Evolutionary conservation across 768 basidiomycete species (phyloP), one percentile per base, ranked within the genome.

Genomic region (Phylloporus sp.): DNA sequence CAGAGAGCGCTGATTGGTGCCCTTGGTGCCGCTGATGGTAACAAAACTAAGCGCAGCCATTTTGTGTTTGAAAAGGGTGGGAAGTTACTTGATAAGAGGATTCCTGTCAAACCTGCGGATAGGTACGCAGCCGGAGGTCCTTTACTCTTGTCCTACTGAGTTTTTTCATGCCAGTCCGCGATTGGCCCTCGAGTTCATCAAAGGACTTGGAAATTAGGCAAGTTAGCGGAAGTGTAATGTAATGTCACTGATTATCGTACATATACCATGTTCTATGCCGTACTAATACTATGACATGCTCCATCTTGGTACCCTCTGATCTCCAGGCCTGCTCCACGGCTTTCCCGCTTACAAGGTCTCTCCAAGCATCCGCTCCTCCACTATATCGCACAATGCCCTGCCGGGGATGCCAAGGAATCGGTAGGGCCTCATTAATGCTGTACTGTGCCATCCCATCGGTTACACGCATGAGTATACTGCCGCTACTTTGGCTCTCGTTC

Each of bases 1-100:
- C 82, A 92, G 65, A 81, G 85, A 42, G 66, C 76, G 22, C 76
- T 97, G 27, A 90, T 97, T 58, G 77, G 78, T 29, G 87, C 84
- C 3, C 77, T 98, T 24, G 95, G 94, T 15, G 91, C 91, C 13
- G 85, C 79, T 0, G 81, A 80, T 31, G 84, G 85, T 9, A 88
- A 85, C 31, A 89, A 82, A 73, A 91, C 91, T 47, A 91, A 90
- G 72, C 82, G 95, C 13, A 93, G 90, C 57, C 93, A 95, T 69
- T 97, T 95, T 69, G 81, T 97, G 59, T 95, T 97, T 59, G 89
- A 83, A 59, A 88, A 90, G 68, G 93, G 91, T 6, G 95, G 94
- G 2, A 91, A 91, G 68, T 75, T 98, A 38, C 70, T 95, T 4
- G 86, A 95, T 15, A 90, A 84, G 73, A 84, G 83, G 63, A 72